These are phyloP conservation scores for Hemisphaericaspora lyxosophila DNA, from an alignment of 1,139 yeast genomes.

Conservation along the genomic window DNA sequence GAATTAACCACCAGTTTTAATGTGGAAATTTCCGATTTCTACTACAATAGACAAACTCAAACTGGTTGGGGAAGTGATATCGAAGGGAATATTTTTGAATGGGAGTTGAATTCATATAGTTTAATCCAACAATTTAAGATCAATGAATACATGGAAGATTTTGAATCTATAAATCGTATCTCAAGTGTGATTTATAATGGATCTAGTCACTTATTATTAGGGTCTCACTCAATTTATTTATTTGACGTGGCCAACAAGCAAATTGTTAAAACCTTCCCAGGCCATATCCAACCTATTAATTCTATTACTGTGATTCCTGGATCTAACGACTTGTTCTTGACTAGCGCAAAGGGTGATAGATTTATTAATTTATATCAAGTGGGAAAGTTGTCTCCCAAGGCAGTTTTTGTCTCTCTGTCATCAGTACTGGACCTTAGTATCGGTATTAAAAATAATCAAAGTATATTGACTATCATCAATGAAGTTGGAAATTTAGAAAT, in stretches of 20 bases:
- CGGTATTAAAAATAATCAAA: slow-evolving; percentile 34
- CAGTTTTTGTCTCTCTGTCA: slow-evolving; percentile 67
- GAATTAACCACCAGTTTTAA: slow-evolving; percentile 54
- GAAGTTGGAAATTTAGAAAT: slow-evolving; percentile 71
- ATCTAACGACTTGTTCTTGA: slow-evolving; percentile 49
- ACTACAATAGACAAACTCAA: slow-evolving; percentile 39
- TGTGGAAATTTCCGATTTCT: slow-evolving; percentile 54
- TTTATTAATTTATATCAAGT: slow-evolving; percentile 70
- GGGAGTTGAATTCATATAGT: slow-evolving; percentile 53
- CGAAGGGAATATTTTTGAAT: slow-evolving; percentile 61
- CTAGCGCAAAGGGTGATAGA: slow-evolving; percentile 76
- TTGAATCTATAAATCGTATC: slow-evolving; percentile 34
- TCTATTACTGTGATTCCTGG: slow-evolving; percentile 38
- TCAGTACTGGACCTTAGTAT: slow-evolving; percentile 49
- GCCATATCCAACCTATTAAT: slow-evolving; percentile 67
- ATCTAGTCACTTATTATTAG: slow-evolving; percentile 53
- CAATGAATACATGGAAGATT: slow-evolving; percentile 33
- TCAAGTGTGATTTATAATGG: slow-evolving; percentile 35
- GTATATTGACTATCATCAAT: slow-evolving; percentile 55
- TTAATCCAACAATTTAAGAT: slow-evolving; percentile 45
- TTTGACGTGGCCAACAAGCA: slow-evolving; percentile 41
- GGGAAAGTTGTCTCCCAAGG: slow-evolving; percentile 36
- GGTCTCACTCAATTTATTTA: slow-evolving; percentile 61
- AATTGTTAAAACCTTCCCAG: slow-evolving; percentile 58
- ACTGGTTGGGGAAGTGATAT: slow-evolving; percentile 66